phyloP scores from a whole-genome alignment of 345 rosid species.

The Nasturtium officinale region DNA sequence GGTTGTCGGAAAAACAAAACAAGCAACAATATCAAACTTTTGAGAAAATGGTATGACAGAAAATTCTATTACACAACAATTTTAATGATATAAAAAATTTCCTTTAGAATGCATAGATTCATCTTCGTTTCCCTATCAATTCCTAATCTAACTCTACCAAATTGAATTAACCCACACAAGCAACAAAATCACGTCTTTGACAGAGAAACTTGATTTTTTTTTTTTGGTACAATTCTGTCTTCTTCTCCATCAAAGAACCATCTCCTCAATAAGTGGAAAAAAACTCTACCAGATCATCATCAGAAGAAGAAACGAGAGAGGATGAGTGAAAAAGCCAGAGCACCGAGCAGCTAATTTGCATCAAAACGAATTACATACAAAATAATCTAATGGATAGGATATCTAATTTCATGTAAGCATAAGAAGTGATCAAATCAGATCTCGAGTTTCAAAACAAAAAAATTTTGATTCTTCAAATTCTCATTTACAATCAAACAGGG shows the following conservation, averaged over 20 bases:
- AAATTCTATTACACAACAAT: background rate
- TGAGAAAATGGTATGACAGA: background rate
- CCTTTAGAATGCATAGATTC: background rate
- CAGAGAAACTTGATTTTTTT: background rate
- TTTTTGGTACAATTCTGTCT: background rate
- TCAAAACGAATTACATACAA: conserved; percentile 1
- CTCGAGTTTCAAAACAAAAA: background rate
- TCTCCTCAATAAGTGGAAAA: background rate
- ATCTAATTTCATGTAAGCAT: background rate
- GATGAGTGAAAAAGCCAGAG: conserved; percentile 4
- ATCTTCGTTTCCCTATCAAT: background rate
- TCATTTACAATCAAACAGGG: conserved; percentile 7
- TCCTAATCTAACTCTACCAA: background rate
- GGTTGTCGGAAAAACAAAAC: too few relatives aligned
- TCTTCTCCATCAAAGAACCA: background rate
- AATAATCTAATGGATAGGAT: background rate
- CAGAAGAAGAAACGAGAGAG: conserved; percentile 8
- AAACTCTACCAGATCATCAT: conserved; percentile 6
- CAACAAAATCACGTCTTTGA: background rate
- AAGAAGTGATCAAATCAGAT: conserved; percentile 21
- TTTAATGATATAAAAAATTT: background rate
- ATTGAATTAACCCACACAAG: background rate
- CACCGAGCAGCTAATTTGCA: conserved; percentile 12
- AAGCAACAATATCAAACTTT: background rate
- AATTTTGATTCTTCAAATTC: background rate